phyloP scores from a whole-genome alignment of 2,329 filamentous ascomycete genomes.

The Colletotrichum liriopes region DNA sequence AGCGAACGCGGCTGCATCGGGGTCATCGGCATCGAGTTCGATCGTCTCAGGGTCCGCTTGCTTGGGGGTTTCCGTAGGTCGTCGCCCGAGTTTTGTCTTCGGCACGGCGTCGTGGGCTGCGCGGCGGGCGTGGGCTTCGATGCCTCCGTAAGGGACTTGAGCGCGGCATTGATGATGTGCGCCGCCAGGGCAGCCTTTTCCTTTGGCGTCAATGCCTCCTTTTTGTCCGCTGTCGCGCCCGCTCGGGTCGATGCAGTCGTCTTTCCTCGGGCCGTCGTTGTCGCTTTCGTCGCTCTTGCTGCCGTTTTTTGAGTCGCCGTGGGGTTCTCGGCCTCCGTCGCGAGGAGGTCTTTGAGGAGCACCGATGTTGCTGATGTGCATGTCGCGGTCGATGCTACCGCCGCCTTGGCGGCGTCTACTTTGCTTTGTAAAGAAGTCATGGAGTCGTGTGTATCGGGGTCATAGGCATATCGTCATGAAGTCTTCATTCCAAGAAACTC shows the following conservation, averaged over 20 bases:
- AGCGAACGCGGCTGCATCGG: constrained; percentile 74
- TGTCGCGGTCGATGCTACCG: constrained; percentile 67
- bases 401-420: constrained; percentile 67
- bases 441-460: constrained; percentile 41
- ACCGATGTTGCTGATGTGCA: constrained; percentile 68
- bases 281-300: constrained; percentile 47
- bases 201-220: constrained; percentile 64
- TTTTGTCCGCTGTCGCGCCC: constrained; percentile 51
- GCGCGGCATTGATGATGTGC: constrained; percentile 78
- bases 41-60: constrained; percentile 65
- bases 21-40: constrained; percentile 71
- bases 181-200: constrained; percentile 80
- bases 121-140: constrained; percentile 64
- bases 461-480: constrained; percentile 54
- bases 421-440: constrained; percentile 63
- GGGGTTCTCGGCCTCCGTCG: constrained; percentile 49
- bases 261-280: constrained; percentile 49
- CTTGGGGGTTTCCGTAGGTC: constrained; percentile 48
- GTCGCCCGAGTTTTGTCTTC: constrained; percentile 56
- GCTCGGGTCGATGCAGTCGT: constrained; percentile 49
- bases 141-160: constrained; percentile 79
- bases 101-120: constrained; percentile 52
- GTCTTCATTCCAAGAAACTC: constrained; percentile 4
- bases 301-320: constrained; percentile 38
- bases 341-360: constrained; percentile 63